Conservation (phyloP, 2,329 filamentous ascomycete species). For the Xylariaceae sp. region DNA sequence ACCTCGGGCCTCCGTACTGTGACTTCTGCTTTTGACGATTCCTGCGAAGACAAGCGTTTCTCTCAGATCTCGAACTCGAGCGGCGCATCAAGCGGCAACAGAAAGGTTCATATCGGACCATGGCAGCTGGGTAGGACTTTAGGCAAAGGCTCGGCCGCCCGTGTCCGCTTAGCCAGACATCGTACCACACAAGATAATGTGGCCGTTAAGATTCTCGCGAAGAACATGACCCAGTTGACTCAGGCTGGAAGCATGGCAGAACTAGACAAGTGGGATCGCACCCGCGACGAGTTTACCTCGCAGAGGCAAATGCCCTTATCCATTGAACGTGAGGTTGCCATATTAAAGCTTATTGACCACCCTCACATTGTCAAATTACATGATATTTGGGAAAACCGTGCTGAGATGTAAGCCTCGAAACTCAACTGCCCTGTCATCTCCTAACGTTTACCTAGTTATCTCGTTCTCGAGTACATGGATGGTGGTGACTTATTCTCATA, state of each 20-base stretch:
- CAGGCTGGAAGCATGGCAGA: constrained; percentile 86
- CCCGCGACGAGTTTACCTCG: constrained; percentile 61
- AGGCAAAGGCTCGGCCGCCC: constrained; percentile 86
- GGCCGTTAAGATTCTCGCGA: constrained; percentile 94
- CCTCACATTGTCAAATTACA: constrained; percentile 92
- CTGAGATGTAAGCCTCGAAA: constrained; percentile 75
- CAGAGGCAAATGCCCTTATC: constrained; percentile 80
- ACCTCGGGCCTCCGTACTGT: constrained; percentile 10
- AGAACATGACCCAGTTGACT: constrained; percentile 77
- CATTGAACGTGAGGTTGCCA: constrained; percentile 92
- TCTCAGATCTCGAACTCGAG: constrained; percentile 38
- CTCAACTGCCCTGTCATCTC: constrained; percentile 8
- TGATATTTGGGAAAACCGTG: constrained; percentile 97
- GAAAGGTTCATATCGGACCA: constrained; percentile 83
- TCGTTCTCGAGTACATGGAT: constrained; percentile 92
- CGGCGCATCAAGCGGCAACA: constrained; percentile 45
- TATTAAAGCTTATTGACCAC: constrained; percentile 96
- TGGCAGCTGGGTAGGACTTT: constrained; percentile 92
- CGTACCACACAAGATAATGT: constrained; percentile 77
- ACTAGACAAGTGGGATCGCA: constrained; percentile 75
- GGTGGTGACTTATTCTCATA: constrained; percentile 82
- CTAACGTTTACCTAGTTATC: constrained; percentile 67
- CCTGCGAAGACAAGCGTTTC: constrained; percentile 31
- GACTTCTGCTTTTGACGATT: constrained; percentile 18
- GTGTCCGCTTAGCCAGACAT: constrained; percentile 86